Evolutionary conservation across 208 protist species (phyloP).

Genomic region (Balamuthia mandrillaris): DNA sequence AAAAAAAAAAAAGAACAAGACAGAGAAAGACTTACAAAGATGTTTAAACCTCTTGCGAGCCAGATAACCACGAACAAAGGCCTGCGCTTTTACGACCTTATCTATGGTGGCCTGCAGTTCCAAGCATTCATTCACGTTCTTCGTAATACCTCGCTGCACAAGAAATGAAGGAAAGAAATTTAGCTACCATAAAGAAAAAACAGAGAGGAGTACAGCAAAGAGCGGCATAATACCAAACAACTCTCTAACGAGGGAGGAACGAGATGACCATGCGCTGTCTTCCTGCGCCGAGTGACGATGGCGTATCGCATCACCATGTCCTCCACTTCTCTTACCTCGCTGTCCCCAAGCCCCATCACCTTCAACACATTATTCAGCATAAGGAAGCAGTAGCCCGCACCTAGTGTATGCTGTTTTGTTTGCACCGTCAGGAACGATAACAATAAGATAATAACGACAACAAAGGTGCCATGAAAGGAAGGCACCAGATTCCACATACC

Average conservation of each 20-base stretch:
- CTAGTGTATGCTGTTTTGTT: too few species aligned
- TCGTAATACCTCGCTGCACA: not conserved
- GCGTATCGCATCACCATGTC: not conserved
- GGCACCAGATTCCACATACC: too few species aligned
- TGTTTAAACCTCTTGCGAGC: conserved; percentile 18
- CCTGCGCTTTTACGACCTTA: conserved; percentile 8
- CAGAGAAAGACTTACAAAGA: not conserved
- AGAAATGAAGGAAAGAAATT: not conserved
- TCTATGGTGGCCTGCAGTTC: conserved; percentile 6
- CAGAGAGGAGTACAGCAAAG: too few species aligned
- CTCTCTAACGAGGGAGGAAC: not conserved
- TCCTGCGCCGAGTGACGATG: not conserved
- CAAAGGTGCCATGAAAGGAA: too few species aligned
- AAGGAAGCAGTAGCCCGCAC: too few species aligned
- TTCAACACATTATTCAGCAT: too few species aligned
- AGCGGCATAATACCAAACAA: too few species aligned
- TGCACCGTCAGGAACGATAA: too few species aligned
- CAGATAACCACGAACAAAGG: not conserved
- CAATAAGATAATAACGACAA: too few species aligned
- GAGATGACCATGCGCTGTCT: not conserved
- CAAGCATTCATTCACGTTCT: conserved; percentile 16
- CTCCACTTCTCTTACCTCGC: not conserved
- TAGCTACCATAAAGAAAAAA: not conserved
- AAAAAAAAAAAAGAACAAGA: not conserved
- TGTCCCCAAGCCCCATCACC: too few species aligned